These are phyloP conservation scores for Orychophragmus violaceus DNA, from an alignment of 345 rosid species.

Conservation along the genomic window DNA sequence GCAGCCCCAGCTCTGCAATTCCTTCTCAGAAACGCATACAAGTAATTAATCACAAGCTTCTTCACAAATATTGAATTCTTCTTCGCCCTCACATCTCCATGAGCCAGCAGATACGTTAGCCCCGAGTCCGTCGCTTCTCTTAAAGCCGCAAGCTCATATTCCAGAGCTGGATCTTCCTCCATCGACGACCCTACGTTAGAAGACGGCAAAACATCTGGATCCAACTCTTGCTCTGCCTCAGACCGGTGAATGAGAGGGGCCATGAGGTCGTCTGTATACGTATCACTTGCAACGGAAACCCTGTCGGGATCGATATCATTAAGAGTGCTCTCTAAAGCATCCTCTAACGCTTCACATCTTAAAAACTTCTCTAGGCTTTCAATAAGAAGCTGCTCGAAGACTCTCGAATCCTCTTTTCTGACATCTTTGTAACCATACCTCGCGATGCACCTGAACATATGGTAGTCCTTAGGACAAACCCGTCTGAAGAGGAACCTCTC, in stretches of 20 bases:
- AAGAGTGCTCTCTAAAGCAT: slow-evolving; percentile 62
- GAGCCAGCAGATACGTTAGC: slow-evolving; percentile 72
- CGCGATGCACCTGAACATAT: slow-evolving; percentile 81
- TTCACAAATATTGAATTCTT: slow-evolving; percentile 71
- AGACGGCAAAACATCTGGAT: slow-evolving; percentile 41
- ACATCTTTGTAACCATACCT: slow-evolving; percentile 92
- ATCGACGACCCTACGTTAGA: slow-evolving; percentile 39
- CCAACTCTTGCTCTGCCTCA: slow-evolving; percentile 29
- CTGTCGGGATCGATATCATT: slow-evolving; percentile 41
- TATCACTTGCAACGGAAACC: slow-evolving; percentile 34
- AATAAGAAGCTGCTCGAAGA: slow-evolving; percentile 76
- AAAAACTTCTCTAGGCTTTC: slow-evolving; percentile 81
- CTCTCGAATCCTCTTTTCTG: slow-evolving; percentile 71
- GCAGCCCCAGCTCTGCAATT: slow-evolving; percentile 90
- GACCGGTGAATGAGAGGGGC: slow-evolving; percentile 49
- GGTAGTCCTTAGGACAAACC: slow-evolving; percentile 90
- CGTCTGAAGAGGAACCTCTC: slow-evolving; percentile 88
- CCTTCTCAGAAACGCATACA: slow-evolving; percentile 72
- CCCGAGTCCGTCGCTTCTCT: slow-evolving; percentile 83
- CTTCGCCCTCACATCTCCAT: slow-evolving; percentile 77
- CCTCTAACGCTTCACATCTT: slow-evolving; percentile 67
- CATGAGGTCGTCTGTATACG: slow-evolving; percentile 42
- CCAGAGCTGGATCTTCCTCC: slow-evolving; percentile 73
- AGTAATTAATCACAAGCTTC: slow-evolving; percentile 89
- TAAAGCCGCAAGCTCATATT: slow-evolving; percentile 75